Base-by-base conservation (phyloP, 2,329 filamentous ascomycete species). In the Fusarium duplospermum region DNA sequence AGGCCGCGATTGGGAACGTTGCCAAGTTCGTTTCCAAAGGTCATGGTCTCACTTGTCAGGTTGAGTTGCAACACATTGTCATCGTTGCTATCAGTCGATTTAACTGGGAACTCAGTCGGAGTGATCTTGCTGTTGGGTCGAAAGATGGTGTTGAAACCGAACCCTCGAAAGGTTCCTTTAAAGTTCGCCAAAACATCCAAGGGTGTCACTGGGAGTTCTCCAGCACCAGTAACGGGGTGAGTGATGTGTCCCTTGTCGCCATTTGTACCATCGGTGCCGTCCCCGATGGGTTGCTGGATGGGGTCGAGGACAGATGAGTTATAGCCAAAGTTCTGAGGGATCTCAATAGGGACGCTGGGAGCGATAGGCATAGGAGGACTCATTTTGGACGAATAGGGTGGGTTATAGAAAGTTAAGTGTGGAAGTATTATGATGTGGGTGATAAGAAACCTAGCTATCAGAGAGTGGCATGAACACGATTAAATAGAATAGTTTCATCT, bases 71-170 rank as follows among this genome's bases (percentile, higher is more conserved):
- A 67, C 29, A 84, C 72, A 62, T 83, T 82, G 60, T 81, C 77
- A 38, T 71, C 72, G 0, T 69, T 54, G 9, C 64, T 58, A 4
- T 58, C 31, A 6, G 74, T 63, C 6, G 76, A n/a, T 7, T 13
- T 18, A 18, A 31, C 47, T 72, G 16, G 66, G 45, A 6, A 68
- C 52, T 4, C 54, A 18, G 77, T 80, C 4, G 72, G 76, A 2
- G 70, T 76, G 4, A 58, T 75, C 2, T 63, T 73, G 27, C 73
- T 79, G 38, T 79, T 77, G 0, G 83, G 83, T 1, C 82, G 81
- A 62, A 83, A 85, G 54, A 84, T 83, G 2, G 77, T 77, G 66
- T 84, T 84, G 72, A 84, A 81, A 4, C 83, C 83, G 2, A 70
- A 78, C 1, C 83, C 83, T 13, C 65, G 68, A 47, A 79, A 84